Base-by-base conservation (phyloP, 768 basidiomycete genomes). In the Scleroderma bovista region DNA sequence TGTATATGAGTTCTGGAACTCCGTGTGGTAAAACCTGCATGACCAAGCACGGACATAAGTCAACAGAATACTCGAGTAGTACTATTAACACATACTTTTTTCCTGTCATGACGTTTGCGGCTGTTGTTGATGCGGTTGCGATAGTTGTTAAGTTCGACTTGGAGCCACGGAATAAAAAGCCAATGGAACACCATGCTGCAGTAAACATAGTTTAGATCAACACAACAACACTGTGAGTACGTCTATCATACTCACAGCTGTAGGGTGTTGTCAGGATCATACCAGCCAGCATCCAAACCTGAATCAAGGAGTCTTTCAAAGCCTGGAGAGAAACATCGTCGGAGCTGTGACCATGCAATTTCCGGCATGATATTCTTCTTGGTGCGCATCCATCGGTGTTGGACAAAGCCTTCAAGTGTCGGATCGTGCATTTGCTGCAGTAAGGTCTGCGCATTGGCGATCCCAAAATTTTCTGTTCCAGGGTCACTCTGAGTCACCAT, bases 331-430 rank as follows among this genome's bases (percentile, higher is more conserved):
- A 66, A 76, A 0, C 56, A 29, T 0, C 53, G 46, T 0, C 65
- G 55, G 1, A 74, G 42, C 3, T 50, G 45, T 2, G 72, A 70
- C 77, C 78, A 80, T 0, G 51, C 53, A 0, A 68, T 70, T 50
- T 79, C 75, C 0, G 71, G 61, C 51, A 68, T 74, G 39, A 78
- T 57, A 43, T 79, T 79, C 2, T 57, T 66, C 32, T 74, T 68
- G 0, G 57, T 47, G 0, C 54, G 47, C 60, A 59, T 69, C 59
- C 71, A 59, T 69, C 63, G 57, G 46, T 78, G 77, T 47, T 77
- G 74, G 1, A 72, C 46, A 0, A 69, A 71, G 1, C 61, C 69
- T 0, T 20, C 15, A 0, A 79, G 65, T 0, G 50, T 46, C 0
- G 74, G 70, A 55, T 79, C 74, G 3, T 71, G 65, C 0, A 34